These are phyloP conservation scores for Diplosphaera chodatii DNA, from an alignment of 139 green algal genomes.

Conservation along the genomic window DNA sequence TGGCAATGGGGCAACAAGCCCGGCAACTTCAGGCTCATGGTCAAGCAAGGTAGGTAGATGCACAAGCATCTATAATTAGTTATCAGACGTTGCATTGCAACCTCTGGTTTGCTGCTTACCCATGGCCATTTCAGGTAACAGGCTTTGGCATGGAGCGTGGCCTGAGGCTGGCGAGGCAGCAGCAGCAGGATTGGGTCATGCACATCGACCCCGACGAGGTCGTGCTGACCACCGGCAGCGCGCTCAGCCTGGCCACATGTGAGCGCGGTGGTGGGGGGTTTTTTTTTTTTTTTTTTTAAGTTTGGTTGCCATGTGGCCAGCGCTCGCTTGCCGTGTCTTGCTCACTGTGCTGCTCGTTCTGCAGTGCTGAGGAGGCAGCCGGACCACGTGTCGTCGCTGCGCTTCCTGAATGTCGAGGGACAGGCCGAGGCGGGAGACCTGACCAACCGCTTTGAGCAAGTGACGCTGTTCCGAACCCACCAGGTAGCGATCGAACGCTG, in stretches of 20 bases:
- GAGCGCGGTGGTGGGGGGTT: too few relatives aligned
- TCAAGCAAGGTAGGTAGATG: conserved; percentile 51
- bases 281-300: too few relatives aligned
- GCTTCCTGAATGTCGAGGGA: conserved; percentile 54
- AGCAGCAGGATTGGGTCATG: conserved; percentile 39
- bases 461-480: conserved; percentile 52
- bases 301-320: too few relatives aligned
- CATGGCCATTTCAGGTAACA: too few relatives aligned
- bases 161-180: conserved; percentile 17
- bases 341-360: background rate
- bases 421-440: conserved; percentile 38
- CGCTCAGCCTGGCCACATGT: conserved; percentile 6
- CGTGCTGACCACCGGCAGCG: conserved; percentile 13
- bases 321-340: too few relatives aligned
- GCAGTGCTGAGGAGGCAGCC: conserved; percentile 12
- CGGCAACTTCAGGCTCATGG: conserved; percentile 55
- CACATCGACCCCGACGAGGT: conserved; percentile 56
- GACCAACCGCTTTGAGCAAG: conserved; percentile 42
- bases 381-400: conserved; percentile 13
- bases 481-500: background rate
- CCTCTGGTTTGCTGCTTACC: too few relatives aligned
- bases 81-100: too few relatives aligned
- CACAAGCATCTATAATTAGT: too few relatives aligned
- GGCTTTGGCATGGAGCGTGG: conserved; percentile 16
- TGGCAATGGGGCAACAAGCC: conserved; percentile 28